Evolutionary conservation across 495 filamentous ascomycete genomes (phyloP).

Genomic region (Clohesyomyces aquaticus): DNA sequence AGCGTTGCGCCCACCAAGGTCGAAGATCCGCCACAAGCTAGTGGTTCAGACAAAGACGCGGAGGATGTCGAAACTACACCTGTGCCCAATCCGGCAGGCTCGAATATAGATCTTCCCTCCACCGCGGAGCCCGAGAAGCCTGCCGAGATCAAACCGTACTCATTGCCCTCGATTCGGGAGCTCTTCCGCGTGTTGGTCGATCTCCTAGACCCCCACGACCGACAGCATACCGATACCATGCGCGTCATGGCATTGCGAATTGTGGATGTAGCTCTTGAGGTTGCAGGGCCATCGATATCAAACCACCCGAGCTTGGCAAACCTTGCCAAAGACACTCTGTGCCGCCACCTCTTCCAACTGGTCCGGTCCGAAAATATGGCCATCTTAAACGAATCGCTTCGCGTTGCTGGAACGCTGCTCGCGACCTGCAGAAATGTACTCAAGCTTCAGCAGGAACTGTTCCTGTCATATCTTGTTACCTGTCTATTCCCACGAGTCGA

Average conservation of each 20-base stretch:
- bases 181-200: conserved; percentile 94
- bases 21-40: conserved; percentile 34
- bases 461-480: conserved; percentile 89
- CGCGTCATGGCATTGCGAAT: conserved; percentile 96
- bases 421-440: conserved; percentile 90
- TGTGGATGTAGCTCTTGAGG: conserved; percentile 95
- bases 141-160: conserved; percentile 81
- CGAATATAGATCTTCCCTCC: conserved; percentile 43
- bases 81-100: conserved; percentile 35
- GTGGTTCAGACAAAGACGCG: conserved; percentile 31
- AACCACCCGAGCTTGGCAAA: conserved; percentile 87
- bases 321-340: conserved; percentile 90
- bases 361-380: conserved; percentile 95
- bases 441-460: conserved; percentile 96
- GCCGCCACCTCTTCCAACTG: conserved; percentile 93
- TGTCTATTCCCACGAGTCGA: conserved; percentile 91
- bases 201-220: conserved; percentile 89
- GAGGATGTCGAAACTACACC: conserved; percentile 32
- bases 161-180: conserved; percentile 89
- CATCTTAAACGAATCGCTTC: conserved; percentile 86
- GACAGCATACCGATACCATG: conserved; percentile 90
- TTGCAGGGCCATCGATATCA: conserved; percentile 93
- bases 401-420: conserved; percentile 87
- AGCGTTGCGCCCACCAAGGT: conserved; percentile 53
- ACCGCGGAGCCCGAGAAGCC: conserved; percentile 31